Percentiles rank a stretch among this genome's conserved stretches.
Conservation (phyloP, 495 filamentous ascomycete species). For the Lasiosphaeria miniovina region DNA sequence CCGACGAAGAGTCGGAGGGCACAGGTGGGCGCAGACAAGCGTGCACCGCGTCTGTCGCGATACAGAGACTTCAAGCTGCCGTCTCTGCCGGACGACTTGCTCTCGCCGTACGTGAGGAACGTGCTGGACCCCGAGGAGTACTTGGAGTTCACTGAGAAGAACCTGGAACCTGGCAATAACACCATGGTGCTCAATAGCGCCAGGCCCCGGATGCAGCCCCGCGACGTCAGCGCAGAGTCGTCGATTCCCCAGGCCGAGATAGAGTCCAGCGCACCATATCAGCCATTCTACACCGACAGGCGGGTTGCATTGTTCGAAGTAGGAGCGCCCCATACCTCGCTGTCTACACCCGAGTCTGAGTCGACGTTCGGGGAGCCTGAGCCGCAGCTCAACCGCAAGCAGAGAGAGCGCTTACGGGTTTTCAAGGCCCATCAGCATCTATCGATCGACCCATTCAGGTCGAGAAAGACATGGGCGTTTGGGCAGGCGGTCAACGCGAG, state of each 20-base stretch:
- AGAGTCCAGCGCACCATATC: conserved; percentile 85
- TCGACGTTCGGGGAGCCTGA: conserved; percentile 12
- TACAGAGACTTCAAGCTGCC: conserved; percentile 66
- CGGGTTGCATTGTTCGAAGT: conserved; percentile 65
- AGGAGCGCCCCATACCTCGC: conserved; percentile 16
- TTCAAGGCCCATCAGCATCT: conserved; percentile 3
- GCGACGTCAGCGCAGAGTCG: conserved; percentile 41
- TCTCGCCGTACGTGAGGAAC: conserved; percentile 42
- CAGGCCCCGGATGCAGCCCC: conserved; percentile 24
- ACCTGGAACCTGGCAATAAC: conserved; percentile 41
- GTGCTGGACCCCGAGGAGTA: conserved; percentile 49
- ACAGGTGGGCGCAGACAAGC: conserved; percentile 36
- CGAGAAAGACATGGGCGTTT: conserved; percentile 60
- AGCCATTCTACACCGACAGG: conserved; percentile 85
- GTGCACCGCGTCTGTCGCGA: conserved; percentile 45
- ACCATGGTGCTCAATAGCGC: conserved; percentile 39
- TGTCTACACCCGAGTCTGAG: conserved; percentile 18
- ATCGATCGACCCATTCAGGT: not conserved
- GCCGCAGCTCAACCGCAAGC: conserved; percentile 13
- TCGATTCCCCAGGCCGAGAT: conserved; percentile 86
- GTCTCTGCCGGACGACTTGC: conserved; percentile 47
- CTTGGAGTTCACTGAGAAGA: conserved; percentile 44
- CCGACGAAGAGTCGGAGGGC: conserved; percentile 52
- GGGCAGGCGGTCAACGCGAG: conserved; percentile 59
- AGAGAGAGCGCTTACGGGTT: conserved; percentile 17